Evolutionary conservation across 1,284 basidiomycete species (phyloP), one percentile per base, ranked within the genome.

Genomic region (Cryptococcus sp.): DNA sequence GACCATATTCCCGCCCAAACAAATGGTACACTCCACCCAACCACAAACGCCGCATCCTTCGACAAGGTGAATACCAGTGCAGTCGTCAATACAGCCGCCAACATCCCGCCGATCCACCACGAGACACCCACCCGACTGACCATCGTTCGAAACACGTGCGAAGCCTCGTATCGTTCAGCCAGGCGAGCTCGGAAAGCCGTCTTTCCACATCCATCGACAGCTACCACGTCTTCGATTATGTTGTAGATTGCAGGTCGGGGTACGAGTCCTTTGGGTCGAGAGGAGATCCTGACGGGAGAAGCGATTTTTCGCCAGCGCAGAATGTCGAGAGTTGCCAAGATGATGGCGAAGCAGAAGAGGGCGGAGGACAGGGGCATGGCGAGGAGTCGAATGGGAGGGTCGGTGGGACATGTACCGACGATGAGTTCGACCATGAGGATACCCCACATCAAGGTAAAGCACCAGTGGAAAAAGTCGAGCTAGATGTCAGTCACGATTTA

Each of bases 391-490:
- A 49, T 49, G 14, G 47, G 47, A 9, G 47, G 47, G 21, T 43
- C 36, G 11, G 19, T 32, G 18, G 34, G 34, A 10, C 32, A 14
- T 10, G 47, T 36, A 22, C 47, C 47, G 37, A 49, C 41, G 40
- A 49, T 37, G 16, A 49, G 22, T 31, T 49, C 47, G 47, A 38
- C 25, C 18, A 49, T 49, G 16, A 49, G 7, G 14, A 49, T n/a
- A 18, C 37, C 31, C 47, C 47, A 49, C 47, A 49, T 49, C 23
- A 37, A 21, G 12, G 47, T 43, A 32, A 49, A 43, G 21, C 40
- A 43, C 41, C 41, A 43, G 41, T 49, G 47, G 26, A 49, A 49
- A 19, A 18, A 49, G 34, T 49, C 47, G 21, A 49, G 24, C 47
- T 49, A 32, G 4, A 9, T 5, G 31, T 35, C 21, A 48, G 43